Conservation (phyloP, 2,329 filamentous ascomycete species). For the Scedosporium apiospermum region DNA sequence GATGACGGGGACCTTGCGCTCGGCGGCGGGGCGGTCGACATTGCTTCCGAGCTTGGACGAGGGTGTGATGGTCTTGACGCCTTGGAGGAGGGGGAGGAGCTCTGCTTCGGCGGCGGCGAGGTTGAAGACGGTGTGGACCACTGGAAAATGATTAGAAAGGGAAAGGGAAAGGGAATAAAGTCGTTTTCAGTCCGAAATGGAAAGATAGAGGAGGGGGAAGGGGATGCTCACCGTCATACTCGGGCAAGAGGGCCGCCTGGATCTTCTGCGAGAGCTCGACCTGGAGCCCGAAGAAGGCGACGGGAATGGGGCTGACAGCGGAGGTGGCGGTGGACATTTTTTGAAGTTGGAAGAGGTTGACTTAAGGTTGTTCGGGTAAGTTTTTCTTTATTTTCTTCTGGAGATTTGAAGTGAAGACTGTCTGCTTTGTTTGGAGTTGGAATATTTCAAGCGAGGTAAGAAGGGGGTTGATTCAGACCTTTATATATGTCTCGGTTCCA, state of each 20-base stretch:
- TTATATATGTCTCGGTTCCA: too few species aligned
- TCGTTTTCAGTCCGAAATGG: not conserved
- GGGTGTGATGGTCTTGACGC: not conserved
- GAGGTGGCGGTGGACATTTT: slow-evolving; percentile 6
- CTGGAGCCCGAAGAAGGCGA: slow-evolving; percentile 9
- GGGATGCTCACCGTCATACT: slow-evolving; percentile 8
- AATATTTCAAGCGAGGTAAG: too few species aligned
- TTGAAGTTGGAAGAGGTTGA: not conserved
- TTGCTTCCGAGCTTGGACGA: slow-evolving; percentile 8
- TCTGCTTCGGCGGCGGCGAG: slow-evolving; percentile 5
- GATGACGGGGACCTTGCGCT: not conserved
- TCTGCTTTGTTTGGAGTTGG: too few species aligned
- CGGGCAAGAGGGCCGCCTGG: slow-evolving; percentile 5
- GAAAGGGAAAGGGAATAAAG: not conserved
- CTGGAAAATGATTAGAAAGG: not conserved
- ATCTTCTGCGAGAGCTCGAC: slow-evolving; percentile 7
- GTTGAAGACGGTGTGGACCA: slow-evolving; percentile 7
- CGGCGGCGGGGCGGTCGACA: not conserved
- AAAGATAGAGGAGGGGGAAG: not conserved
- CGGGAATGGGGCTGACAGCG: not conserved
- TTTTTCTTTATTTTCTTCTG: not conserved
- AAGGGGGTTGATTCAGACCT: too few species aligned
- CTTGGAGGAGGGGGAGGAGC: slow-evolving; percentile 6
- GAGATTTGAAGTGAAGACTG: too few species aligned
- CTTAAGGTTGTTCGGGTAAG: not conserved